Base-by-base conservation (phyloP, 2,329 filamentous ascomycete genomes). In the Neofusicoccum ribis region DNA sequence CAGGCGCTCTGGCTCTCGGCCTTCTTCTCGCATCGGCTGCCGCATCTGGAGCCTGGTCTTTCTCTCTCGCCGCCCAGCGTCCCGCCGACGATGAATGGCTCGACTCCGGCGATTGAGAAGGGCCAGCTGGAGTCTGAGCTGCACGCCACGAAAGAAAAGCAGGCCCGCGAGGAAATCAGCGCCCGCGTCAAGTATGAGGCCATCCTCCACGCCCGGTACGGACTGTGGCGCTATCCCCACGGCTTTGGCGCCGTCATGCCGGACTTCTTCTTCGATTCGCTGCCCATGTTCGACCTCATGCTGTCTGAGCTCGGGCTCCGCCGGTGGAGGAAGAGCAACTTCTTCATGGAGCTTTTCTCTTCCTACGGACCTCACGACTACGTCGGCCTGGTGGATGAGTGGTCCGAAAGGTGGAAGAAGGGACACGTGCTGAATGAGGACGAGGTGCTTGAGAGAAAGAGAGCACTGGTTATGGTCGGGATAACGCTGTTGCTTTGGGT, bases 1-100 rank as follows among this genome's bases (percentile, higher is more conserved):
- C 78, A 81, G 70, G 78, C 72, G 0, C 72, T 81, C 0, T 81
- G 79, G 79, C 78, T 89, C 41, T 81, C 82, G 0, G 89, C 90
- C 0, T 92, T 87, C 72, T 84, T 93, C 34, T 80, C 82, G 61
- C 79, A 80, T 23, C 74, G 80, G 34, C 74, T 90, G 44, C 0
- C 12, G 14, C 9, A 59, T 64, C 68, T 74, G 65, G 66, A 41
- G 37, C 14, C 66, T n/a, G 12, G 14, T 20, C 20, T 11, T 3
- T 8, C 11, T 2, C 1, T 31, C 20, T 9, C 49, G 2, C 3
- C 17, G 27, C 27, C 27, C 27, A 31, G 27, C 1, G 37, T 34
- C 31, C 15, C 43, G 11, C 46, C 58, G 15, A 20, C 58, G 5
- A 11, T 15, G n/a, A 49, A 37, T 6, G 15, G 20, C 7, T 47